phyloP scores from a whole-genome alignment of 768 basidiomycete genomes.

The Suillus hirtellus region DNA sequence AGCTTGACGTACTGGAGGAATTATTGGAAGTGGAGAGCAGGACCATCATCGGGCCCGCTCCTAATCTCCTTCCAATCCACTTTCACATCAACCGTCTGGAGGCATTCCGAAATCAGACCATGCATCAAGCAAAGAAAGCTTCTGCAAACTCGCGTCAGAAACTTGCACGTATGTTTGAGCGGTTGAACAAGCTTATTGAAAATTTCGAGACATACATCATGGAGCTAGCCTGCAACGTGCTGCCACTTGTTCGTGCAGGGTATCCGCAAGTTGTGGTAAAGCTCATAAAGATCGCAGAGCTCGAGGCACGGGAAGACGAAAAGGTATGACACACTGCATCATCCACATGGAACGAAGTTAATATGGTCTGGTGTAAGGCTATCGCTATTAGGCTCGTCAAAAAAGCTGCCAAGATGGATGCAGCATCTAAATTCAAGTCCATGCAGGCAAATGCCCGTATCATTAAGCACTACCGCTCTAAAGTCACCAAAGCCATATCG shows the following conservation, averaged over 20 bases:
- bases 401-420: conserved; percentile 89
- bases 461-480: conserved; percentile 94
- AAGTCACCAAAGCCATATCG: conserved; percentile 77
- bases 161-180: conserved; percentile 79
- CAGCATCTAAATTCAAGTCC: conserved; percentile 90
- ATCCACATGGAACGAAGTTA: neutral
- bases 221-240: conserved; percentile 72
- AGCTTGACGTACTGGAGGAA: conserved; percentile 74
- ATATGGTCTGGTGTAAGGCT: conserved; percentile 51
- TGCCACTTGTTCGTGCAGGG: conserved; percentile 77
- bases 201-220: conserved; percentile 87
- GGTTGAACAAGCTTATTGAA: conserved; percentile 74
- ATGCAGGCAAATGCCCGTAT: conserved; percentile 91
- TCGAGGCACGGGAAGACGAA: conserved; percentile 92
- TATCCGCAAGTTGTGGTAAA: conserved; percentile 87
- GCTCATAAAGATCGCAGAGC: conserved; percentile 89
- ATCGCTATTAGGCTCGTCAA: conserved; percentile 93
- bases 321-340: conserved; percentile 54
- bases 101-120: conserved; percentile 89
- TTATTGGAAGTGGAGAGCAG: conserved; percentile 75
- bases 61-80: conserved; percentile 88
- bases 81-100: conserved; percentile 92
- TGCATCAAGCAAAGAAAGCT: conserved; percentile 90
- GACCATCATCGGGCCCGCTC: conserved; percentile 83
- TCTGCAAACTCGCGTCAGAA: conserved; percentile 66